These are phyloP conservation scores for Penicillium concentricum DNA, from an alignment of 2,329 filamentous ascomycete genomes.

Conservation along the genomic window DNA sequence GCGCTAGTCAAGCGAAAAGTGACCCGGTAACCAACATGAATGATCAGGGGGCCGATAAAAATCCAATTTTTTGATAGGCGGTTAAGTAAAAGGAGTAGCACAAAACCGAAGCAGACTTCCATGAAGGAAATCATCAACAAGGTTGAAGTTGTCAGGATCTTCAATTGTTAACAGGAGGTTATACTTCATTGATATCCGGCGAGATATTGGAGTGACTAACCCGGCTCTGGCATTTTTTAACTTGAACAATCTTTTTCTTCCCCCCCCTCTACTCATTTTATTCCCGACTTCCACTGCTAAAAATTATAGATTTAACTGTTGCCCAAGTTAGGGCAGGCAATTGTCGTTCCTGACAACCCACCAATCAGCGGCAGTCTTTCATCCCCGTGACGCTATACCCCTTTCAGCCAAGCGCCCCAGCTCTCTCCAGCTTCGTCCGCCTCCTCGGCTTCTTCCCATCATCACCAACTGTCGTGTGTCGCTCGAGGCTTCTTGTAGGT, in stretches of 20 bases:
- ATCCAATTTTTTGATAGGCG: no score
- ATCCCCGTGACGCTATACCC: constrained; percentile 3
- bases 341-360: background rate
- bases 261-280: background rate
- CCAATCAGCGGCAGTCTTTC: background rate
- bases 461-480: constrained; percentile 16
- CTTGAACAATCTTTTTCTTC: background rate
- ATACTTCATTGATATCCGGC: background rate
- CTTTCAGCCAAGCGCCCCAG: constrained; percentile 2
- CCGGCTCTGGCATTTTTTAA: background rate
- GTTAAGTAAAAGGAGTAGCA: background rate
- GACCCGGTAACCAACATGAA: background rate
- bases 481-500: constrained; percentile 45
- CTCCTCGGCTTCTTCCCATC: constrained; percentile 8
- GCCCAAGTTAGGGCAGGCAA: background rate
- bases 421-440: constrained; percentile 10
- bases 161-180: background rate
- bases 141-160: background rate
- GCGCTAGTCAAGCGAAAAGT: background rate
- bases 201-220: background rate
- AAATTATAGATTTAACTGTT: background rate
- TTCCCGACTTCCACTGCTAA: background rate
- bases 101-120: background rate
- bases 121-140: background rate
- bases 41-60: background rate